Base-by-base conservation (phyloP, 148 eudicot genomes). In the Cornus suecica region DNA sequence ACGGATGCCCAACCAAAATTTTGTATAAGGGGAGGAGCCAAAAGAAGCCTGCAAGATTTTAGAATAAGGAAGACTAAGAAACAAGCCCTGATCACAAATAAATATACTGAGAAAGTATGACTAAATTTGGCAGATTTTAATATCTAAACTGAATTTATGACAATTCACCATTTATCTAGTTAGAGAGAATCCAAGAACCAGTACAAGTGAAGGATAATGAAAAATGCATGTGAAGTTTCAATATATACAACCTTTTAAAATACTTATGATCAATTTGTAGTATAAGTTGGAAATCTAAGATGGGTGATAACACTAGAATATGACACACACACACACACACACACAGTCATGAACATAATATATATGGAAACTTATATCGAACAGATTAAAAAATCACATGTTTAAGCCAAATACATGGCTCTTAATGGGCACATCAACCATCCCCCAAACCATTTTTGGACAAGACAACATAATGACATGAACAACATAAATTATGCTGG, bases 1-100 rank as follows among this genome's bases (percentile, higher is more conserved):
- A 96, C 99, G 61, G 94, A 96, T 84, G 83, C 99, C 99, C 99
- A 96, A 74, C 99, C 98, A 82, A 88, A 90, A 81, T 80, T 88
- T 78, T 93, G 90, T 76, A 96, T 96, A 24, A 96, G 88, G 20
- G 94, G 88, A 81, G 99, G 97, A 84, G 99, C 99, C 92, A 96
- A 84, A 68, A 96, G 85, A 86, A 93, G 94, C 91, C 99, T 96
- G 93, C 75, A 73, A 32, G 32, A 5, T 67, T 56, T 45, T 32
- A 58, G 79, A 76, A 34, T 79, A 7, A 54, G 31, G 41, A 32
- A 76, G 62, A 66, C 56, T 45, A 72, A 71, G 13, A 42, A 16
- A 54, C 22, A 74, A 77, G 48, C 1, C n/a, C 37, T 31, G 13
- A 68, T 51, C 48, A 58, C 34, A 41, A 13, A 66, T 15, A 78